Conservation (phyloP, 305 asterid species). For the Solanum hybrid region DNA sequence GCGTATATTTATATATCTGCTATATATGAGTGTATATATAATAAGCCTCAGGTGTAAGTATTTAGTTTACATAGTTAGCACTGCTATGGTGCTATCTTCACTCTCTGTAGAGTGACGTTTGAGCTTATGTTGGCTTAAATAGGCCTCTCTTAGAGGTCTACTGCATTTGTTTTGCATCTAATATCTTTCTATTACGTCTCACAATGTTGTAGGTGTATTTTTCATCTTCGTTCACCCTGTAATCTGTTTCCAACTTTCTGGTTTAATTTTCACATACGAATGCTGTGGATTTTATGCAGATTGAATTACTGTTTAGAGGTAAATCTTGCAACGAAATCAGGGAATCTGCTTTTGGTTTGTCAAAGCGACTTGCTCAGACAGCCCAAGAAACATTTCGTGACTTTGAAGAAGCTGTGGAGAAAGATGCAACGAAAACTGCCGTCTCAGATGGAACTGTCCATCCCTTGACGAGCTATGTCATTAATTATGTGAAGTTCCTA, state of each 20-base stretch:
- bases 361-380: constrained; percentile 91
- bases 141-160: constrained; percentile 1
- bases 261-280: background rate
- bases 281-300: constrained; percentile 31
- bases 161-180: background rate
- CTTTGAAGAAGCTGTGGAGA: constrained; percentile 97
- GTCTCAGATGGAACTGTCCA: constrained; percentile 97
- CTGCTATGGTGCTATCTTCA: background rate
- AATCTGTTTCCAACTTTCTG: background rate
- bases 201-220: background rate
- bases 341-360: constrained; percentile 86
- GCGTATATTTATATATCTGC: background rate
- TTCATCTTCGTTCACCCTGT: background rate
- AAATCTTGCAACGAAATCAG: constrained; percentile 79
- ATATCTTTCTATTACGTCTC: background rate
- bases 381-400: constrained; percentile 95
- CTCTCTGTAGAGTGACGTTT: background rate
- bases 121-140: background rate
- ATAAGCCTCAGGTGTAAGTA: background rate
- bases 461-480: constrained; percentile 97
- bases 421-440: constrained; percentile 97
- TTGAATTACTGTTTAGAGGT: constrained; percentile 72
- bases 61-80: background rate
- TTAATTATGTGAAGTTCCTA: constrained; percentile 90
- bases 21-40: background rate